Evolutionary conservation across 768 basidiomycete genomes (phyloP).

Genomic region (Xerocomus potaroensis): DNA sequence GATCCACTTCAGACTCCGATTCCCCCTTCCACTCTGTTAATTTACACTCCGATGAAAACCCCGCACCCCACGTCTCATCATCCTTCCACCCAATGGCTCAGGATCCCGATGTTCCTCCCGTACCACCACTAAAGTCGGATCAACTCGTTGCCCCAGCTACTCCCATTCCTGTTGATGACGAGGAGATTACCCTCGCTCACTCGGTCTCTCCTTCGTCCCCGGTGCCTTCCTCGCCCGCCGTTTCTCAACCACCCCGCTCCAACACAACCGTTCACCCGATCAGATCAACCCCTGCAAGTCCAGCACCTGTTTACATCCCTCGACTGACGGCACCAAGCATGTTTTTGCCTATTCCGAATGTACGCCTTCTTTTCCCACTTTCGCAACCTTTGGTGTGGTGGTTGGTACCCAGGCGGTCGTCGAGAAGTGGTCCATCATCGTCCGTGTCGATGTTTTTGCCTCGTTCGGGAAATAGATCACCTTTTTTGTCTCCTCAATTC

Average conservation of each 20-base stretch:
- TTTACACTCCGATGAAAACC: slow-evolving; percentile 11
- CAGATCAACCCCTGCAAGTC: slow-evolving; percentile 4
- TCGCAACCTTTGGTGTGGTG: slow-evolving; percentile 58
- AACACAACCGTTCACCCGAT: slow-evolving; percentile 39
- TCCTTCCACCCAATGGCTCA: slow-evolving; percentile 4
- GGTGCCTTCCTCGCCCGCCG: slow-evolving; percentile 36
- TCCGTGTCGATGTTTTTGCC: slow-evolving; percentile 33
- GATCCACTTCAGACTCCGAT: slow-evolving; percentile 15
- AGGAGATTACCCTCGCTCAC: slow-evolving; percentile 41
- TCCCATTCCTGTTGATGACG: slow-evolving; percentile 46
- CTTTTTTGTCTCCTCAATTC: background rate
- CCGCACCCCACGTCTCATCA: slow-evolving; percentile 1
- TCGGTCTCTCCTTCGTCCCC: slow-evolving; percentile 21
- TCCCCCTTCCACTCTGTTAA: background rate
- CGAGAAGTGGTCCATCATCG: slow-evolving; percentile 32
- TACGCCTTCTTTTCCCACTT: slow-evolving; percentile 50
- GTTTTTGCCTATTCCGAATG: slow-evolving; percentile 88
- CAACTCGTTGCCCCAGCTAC: slow-evolving; percentile 33
- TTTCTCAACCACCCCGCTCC: slow-evolving; percentile 37
- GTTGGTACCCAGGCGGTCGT: slow-evolving; percentile 40
- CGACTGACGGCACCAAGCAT: slow-evolving; percentile 68
- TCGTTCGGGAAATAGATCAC: background rate
- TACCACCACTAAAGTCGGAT: slow-evolving; percentile 8
- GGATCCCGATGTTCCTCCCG: slow-evolving; percentile 2
- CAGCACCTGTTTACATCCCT: slow-evolving; percentile 51